These are phyloP conservation scores for Odonthalia washingtoniensis DNA, from an alignment of 31 red algal genomes.

Conservation along the genomic window DNA sequence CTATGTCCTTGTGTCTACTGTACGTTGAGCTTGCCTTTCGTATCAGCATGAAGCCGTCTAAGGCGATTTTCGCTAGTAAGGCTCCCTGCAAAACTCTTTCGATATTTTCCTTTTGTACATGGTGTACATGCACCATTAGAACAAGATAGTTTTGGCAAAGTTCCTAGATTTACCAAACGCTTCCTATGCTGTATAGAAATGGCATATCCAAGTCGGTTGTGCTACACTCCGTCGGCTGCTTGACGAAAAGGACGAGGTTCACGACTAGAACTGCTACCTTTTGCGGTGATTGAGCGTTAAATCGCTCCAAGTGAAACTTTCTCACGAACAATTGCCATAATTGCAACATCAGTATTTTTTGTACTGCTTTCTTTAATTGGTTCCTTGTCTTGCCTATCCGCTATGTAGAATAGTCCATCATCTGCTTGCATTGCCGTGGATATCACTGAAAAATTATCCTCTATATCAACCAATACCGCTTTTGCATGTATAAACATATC, in stretches of 20 bases:
- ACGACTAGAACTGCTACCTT: no score
- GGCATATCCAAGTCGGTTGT: background rate
- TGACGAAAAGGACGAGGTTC: no score
- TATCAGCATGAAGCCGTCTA: constrained; percentile 32
- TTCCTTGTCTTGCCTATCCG: background rate
- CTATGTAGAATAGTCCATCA: constrained; percentile 51
- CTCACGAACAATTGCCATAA: constrained; percentile 11
- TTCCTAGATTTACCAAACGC: no score
- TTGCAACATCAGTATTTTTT: background rate
- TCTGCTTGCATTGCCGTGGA: background rate
- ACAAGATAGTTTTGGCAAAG: no score
- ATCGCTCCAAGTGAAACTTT: no score
- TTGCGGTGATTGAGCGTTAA: no score
- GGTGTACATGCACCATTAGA: no score
- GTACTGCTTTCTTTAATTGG: background rate
- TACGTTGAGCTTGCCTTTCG: background rate
- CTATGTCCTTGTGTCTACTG: background rate
- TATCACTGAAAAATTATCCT: constrained; percentile 28
- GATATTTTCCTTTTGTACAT: constrained; percentile 37
- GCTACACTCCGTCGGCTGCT: no score
- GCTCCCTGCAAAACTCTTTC: constrained; percentile 4
- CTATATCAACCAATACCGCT: constrained; percentile 44
- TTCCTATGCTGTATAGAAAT: background rate
- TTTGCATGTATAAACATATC: constrained; percentile 1
- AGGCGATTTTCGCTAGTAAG: constrained; percentile 3